A percentile compares a stretch with the other conserved stretches of the same genome.
phyloP scores from a whole-genome alignment of 805 yeast genomes.

The Teunomyces atbi region DNA sequence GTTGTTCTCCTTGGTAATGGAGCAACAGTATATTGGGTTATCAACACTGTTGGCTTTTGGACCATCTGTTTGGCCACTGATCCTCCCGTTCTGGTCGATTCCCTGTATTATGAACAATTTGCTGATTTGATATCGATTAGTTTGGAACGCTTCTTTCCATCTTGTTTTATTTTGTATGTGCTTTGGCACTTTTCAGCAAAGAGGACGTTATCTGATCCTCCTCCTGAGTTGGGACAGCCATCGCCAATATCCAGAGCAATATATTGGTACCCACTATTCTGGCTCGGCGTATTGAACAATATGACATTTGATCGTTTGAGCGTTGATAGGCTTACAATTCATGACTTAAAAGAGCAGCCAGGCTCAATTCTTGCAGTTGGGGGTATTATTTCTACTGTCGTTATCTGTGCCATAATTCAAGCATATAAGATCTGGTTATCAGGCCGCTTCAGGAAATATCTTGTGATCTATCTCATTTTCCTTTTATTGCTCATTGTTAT shows the following conservation, averaged over 20 bases:
- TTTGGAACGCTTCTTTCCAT: slow-evolving; percentile 71
- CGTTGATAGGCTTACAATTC: slow-evolving; percentile 73
- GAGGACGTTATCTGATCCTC: slow-evolving; percentile 40
- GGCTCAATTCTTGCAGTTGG: slow-evolving; percentile 71
- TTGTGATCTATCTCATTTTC: slow-evolving; percentile 51
- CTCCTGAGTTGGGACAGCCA: slow-evolving; percentile 8
- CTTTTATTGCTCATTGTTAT: slow-evolving; percentile 44
- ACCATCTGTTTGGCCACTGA: slow-evolving; percentile 72
- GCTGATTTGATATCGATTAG: slow-evolving; percentile 69
- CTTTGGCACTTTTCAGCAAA: slow-evolving; percentile 60
- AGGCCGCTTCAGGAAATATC: slow-evolving; percentile 61
- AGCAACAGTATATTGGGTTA: slow-evolving; percentile 52
- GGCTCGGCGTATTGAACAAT: slow-evolving; percentile 84
- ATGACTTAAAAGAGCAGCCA: slow-evolving; percentile 70
- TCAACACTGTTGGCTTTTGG: slow-evolving; percentile 74
- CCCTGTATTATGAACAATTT: slow-evolving; percentile 49
- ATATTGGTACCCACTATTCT: slow-evolving; percentile 76
- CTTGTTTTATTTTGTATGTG: slow-evolving; percentile 66
- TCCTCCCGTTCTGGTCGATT: slow-evolving; percentile 67
- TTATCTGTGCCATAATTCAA: slow-evolving; percentile 61
- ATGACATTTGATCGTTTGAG: slow-evolving; percentile 87
- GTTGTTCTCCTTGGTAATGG: slow-evolving; percentile 53
- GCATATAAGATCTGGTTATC: slow-evolving; percentile 78
- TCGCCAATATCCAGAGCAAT: slow-evolving; percentile 46
- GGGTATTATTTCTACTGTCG: slow-evolving; percentile 46